phyloP scores from a whole-genome alignment of 1,284 basidiomycete species.

The Apiotrichum brassicae region DNA sequence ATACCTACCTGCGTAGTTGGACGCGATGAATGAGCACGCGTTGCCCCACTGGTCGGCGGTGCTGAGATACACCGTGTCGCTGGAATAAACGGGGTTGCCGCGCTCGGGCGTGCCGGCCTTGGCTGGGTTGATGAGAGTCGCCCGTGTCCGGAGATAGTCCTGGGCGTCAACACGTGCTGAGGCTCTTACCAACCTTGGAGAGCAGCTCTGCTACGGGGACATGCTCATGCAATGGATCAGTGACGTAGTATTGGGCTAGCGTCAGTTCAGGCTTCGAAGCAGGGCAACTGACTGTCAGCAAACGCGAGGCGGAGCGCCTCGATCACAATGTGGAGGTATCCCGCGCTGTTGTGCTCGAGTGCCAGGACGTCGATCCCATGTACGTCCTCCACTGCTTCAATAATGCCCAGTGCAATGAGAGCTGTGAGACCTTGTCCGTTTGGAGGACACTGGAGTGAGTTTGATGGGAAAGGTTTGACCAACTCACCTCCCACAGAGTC shows the following conservation, averaged over 20 bases:
- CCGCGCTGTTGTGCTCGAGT: conserved; percentile 77
- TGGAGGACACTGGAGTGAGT: conserved; percentile 65
- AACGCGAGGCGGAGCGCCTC: conserved; percentile 52
- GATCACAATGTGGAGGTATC: conserved; percentile 82
- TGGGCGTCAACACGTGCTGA: conserved; percentile 32
- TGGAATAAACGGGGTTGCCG: conserved; percentile 52
- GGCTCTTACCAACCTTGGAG: conserved; percentile 57
- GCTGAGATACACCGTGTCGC: conserved; percentile 90
- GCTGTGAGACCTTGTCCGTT: conserved; percentile 95
- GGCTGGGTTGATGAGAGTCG: conserved; percentile 65
- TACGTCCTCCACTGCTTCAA: conserved; percentile 74
- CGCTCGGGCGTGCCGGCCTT: conserved; percentile 63
- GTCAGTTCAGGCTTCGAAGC: neutral
- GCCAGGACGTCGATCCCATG: conserved; percentile 64
- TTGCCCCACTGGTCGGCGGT: conserved; percentile 85
- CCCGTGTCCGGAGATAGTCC: conserved; percentile 76
- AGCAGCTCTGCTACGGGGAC: conserved; percentile 71
- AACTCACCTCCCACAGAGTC: conserved; percentile 61
- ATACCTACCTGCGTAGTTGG: conserved; percentile 70
- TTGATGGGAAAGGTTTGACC: conserved; percentile 59
- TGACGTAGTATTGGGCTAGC: conserved; percentile 67
- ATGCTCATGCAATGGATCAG: conserved; percentile 70
- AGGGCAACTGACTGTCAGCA: conserved; percentile 20
- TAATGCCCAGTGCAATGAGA: conserved; percentile 79
- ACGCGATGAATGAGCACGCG: conserved; percentile 73